Evolutionary conservation across 192 early-diverging fungal species (phyloP).

Genomic region (Coemansia sp.): DNA sequence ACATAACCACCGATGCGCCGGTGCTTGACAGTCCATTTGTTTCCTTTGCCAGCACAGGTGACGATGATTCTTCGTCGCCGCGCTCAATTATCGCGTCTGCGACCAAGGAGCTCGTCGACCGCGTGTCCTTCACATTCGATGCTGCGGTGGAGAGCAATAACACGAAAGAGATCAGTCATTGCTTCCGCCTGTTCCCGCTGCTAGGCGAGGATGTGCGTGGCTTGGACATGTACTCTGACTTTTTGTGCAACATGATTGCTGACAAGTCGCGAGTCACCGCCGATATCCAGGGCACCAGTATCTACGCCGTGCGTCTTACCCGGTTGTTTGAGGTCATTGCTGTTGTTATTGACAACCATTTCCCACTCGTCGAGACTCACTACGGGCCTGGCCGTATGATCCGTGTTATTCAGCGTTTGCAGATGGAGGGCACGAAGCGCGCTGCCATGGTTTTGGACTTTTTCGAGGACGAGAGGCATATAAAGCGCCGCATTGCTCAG

Average conservation of each 20-base stretch:
- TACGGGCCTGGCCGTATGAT: conserved; percentile 91
- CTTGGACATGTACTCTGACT: conserved; percentile 84
- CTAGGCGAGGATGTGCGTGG: conserved; percentile 85
- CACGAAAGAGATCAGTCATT: conserved; percentile 79
- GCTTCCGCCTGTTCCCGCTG: conserved; percentile 89
- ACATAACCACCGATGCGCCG: conserved; percentile 17
- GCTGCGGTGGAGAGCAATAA: conserved; percentile 68
- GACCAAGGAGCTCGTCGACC: conserved; percentile 66
- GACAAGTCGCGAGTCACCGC: conserved; percentile 66
- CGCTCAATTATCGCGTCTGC: conserved; percentile 59
- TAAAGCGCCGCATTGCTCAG: conserved; percentile 52
- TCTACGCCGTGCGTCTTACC: conserved; percentile 82
- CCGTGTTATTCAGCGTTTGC: conserved; percentile 83
- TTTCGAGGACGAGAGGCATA: conserved; percentile 77
- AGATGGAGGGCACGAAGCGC: conserved; percentile 87
- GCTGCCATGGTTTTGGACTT: conserved; percentile 75
- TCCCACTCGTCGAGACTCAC: conserved; percentile 78
- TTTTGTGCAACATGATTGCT: conserved; percentile 80
- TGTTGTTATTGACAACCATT: conserved; percentile 84
- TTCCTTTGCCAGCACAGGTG: conserved; percentile 20
- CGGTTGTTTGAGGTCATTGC: conserved; percentile 90
- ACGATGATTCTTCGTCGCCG: neutral
- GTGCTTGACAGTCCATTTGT: conserved; percentile 40
- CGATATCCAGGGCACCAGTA: conserved; percentile 23
- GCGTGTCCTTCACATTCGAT: conserved; percentile 83